These are phyloP conservation scores for Stentor coeruleus DNA, from an alignment of 73 alveolate species.

Conservation along the genomic window DNA sequence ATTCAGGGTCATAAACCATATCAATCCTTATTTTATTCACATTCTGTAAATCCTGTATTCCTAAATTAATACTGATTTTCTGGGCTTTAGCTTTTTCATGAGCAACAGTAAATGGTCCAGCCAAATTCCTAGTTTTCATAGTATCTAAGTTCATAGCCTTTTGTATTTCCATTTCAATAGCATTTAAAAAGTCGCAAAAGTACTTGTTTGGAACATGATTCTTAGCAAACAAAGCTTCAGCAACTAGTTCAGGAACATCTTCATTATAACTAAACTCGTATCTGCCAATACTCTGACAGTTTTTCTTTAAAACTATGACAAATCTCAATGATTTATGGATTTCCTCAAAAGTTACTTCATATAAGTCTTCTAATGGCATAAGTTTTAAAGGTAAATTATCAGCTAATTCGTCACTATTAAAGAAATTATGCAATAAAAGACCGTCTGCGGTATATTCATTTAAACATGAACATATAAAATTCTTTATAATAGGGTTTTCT, in stretches of 20 bases:
- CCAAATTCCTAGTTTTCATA: too few relatives aligned
- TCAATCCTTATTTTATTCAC: neutral
- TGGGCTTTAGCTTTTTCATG: too few relatives aligned
- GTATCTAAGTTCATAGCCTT: too few relatives aligned
- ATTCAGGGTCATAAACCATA: neutral
- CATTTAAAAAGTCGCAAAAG: neutral
- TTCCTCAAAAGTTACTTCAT: neutral
- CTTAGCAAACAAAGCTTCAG: neutral
- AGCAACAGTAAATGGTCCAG: too few relatives aligned
- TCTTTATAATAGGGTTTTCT: too few relatives aligned
- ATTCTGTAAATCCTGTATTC: neutral
- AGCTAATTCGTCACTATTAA: neutral
- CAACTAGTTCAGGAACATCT: neutral
- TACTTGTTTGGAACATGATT: neutral
- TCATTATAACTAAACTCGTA: neutral
- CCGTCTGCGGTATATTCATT: neutral
- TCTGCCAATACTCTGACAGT: neutral
- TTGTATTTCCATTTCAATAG: too few relatives aligned
- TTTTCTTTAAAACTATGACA: too few relatives aligned
- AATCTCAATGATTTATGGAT: neutral
- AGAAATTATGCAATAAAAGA: neutral
- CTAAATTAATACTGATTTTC: neutral
- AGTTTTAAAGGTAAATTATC: neutral
- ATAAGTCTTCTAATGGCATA: neutral
- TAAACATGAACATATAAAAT: neutral